Conservation (phyloP, 139 green algal species). For the Ostreobium quekettii region DNA sequence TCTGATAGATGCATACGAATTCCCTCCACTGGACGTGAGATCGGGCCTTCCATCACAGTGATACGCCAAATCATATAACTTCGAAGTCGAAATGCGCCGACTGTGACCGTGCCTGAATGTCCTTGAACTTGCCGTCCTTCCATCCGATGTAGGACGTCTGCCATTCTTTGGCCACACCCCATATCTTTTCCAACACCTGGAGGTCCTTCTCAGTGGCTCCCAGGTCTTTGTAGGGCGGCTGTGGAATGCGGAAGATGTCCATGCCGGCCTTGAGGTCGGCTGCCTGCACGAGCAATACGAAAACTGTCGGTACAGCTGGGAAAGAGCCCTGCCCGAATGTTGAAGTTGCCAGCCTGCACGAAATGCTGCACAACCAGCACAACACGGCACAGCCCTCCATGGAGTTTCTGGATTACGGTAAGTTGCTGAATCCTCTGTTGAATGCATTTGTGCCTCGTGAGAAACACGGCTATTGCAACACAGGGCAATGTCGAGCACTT, state of each 20-base stretch:
- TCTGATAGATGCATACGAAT: too few species aligned
- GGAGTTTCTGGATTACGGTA: not conserved
- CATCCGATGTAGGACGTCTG: conserved; percentile 56
- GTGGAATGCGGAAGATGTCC: conserved; percentile 76
- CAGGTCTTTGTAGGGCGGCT: conserved; percentile 66
- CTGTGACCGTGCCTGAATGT: conserved; percentile 56
- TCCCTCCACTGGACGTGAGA: too few species aligned
- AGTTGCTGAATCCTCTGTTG: not conserved
- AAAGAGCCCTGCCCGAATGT: not conserved
- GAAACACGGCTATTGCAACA: not conserved
- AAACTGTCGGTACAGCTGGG: too few species aligned
- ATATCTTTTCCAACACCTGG: conserved; percentile 63
- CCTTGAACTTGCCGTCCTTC: conserved; percentile 71
- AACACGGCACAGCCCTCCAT: not conserved
- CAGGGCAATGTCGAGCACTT: too few species aligned
- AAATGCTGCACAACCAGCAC: not conserved
- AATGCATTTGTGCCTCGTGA: not conserved
- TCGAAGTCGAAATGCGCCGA: conserved; percentile 13
- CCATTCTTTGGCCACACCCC: conserved; percentile 66
- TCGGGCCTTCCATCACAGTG: too few species aligned
- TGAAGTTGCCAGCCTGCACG: not conserved
- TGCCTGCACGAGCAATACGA: conserved; percentile 22
- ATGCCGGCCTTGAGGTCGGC: conserved; percentile 68
- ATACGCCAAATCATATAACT: too few species aligned
- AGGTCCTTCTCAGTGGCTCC: conserved; percentile 53